A percentile compares a stretch with the other conserved stretches of the same genome.
phyloP scores from a whole-genome alignment of 2,329 filamentous ascomycete genomes.

The Colletotrichum orbiculare region DNA sequence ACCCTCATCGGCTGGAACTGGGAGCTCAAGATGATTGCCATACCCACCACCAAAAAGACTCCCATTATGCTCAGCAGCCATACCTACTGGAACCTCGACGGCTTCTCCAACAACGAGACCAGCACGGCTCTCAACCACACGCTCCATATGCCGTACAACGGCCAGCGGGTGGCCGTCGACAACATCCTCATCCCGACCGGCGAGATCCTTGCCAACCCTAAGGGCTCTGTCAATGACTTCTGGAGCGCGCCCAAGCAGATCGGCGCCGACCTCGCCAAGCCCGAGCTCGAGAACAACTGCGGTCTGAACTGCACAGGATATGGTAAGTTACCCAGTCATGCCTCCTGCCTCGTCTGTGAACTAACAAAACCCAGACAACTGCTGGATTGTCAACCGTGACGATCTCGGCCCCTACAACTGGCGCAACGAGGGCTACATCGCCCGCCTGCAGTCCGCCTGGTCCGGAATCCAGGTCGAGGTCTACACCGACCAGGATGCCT shows the following conservation, averaged over 20 bases:
- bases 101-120: constrained; percentile 79
- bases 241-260: constrained; percentile 86
- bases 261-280: constrained; percentile 73
- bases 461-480: constrained; percentile 88
- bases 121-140: constrained; percentile 75
- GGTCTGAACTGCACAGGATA: constrained; percentile 87
- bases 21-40: constrained; percentile 78
- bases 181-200: constrained; percentile 80
- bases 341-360: background rate
- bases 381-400: constrained; percentile 74
- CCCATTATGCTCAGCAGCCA: constrained; percentile 83
- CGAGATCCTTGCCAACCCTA: constrained; percentile 75
- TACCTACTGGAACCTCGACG: constrained; percentile 87
- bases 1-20: constrained; percentile 73
- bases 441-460: constrained; percentile 76
- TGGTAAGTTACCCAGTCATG: constrained; percentile 61
- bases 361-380: constrained; percentile 62
- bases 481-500: constrained; percentile 84
- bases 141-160: constrained; percentile 77
- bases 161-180: constrained; percentile 75
- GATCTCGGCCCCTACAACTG: constrained; percentile 70
- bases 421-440: constrained; percentile 68
- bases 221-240: constrained; percentile 80
- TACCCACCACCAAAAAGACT: constrained; percentile 78
- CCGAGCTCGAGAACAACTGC: constrained; percentile 77